A percentile compares a stretch with the other conserved stretches of the same genome.
Conservation (phyloP, 257 asterid species). For the Oldenlandia corymbosa region DNA sequence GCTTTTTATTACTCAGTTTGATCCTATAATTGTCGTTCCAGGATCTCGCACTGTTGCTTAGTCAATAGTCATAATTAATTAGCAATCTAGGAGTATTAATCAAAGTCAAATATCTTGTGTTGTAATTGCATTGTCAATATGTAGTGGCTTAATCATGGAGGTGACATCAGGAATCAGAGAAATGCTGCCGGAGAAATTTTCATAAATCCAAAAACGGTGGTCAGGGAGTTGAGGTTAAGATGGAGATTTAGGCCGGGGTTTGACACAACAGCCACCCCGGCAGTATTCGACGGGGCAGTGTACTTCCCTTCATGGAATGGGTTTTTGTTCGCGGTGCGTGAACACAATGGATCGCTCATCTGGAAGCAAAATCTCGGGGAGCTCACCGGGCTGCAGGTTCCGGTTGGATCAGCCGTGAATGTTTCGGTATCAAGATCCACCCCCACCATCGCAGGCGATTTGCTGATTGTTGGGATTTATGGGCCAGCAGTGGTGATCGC, state of each 20-base stretch:
- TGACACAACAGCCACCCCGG: slow-evolving; percentile 63
- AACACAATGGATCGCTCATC: slow-evolving; percentile 34
- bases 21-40: too few relatives aligned
- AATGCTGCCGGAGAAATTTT: slow-evolving; percentile 28
- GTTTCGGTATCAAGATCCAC: slow-evolving; percentile 59
- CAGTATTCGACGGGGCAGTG: slow-evolving; percentile 42
- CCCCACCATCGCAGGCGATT: slow-evolving; percentile 46
- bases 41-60: too few relatives aligned
- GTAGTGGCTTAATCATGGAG: slow-evolving; percentile 71
- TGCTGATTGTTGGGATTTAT: slow-evolving; percentile 46
- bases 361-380: slow-evolving; percentile 52
- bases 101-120: too few relatives aligned
- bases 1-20: too few relatives aligned
- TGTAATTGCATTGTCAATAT: too few relatives aligned
- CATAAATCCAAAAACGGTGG: slow-evolving; percentile 38
- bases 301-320: slow-evolving; percentile 85
- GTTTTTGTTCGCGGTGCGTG: slow-evolving; percentile 52
- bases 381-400: slow-evolving; percentile 40
- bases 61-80: too few relatives aligned
- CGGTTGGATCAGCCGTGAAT: slow-evolving; percentile 28
- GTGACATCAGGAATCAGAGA: slow-evolving; percentile 50
- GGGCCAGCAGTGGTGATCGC: slow-evolving; percentile 64
- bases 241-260: slow-evolving; percentile 64
- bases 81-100: too few relatives aligned
- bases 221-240: slow-evolving; percentile 25